Evolutionary conservation across 192 early-diverging fungal species (phyloP).

Genomic region (Lobulomyces angularis): DNA sequence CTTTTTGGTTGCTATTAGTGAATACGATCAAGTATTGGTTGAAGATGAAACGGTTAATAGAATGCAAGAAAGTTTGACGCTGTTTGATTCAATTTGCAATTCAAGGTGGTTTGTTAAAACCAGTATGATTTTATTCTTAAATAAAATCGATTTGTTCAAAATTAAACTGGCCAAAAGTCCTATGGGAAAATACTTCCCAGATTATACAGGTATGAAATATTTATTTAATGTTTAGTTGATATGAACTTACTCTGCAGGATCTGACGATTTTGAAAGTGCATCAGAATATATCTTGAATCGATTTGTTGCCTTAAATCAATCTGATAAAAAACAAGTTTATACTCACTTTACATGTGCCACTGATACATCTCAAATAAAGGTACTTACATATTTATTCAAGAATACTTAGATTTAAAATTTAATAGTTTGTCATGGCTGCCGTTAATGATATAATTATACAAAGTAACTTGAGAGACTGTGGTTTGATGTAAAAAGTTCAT

Average conservation of each 20-base stretch:
- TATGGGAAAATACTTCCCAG: constrained; percentile 39
- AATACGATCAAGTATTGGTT: constrained; percentile 14
- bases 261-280: constrained; percentile 58
- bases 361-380: constrained; percentile 73
- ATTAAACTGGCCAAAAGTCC: constrained; percentile 29
- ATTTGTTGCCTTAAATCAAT: constrained; percentile 67
- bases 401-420: too few relatives aligned
- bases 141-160: constrained; percentile 54
- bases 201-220: constrained; percentile 32
- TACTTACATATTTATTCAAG: too few relatives aligned
- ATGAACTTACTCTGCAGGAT: constrained; percentile 29
- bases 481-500: constrained; percentile 69
- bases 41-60: constrained; percentile 1
- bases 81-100: constrained; percentile 21
- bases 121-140: constrained; percentile 48
- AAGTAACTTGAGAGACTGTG: constrained; percentile 65
- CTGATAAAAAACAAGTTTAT: constrained; percentile 73
- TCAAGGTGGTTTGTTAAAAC: constrained; percentile 32
- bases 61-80: constrained; percentile 22
- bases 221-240: not conserved
- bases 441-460: constrained; percentile 83
- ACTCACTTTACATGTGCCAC: constrained; percentile 82
- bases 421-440: constrained; percentile 85
- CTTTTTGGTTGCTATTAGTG: constrained; percentile 87
- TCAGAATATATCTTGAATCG: constrained; percentile 70